Conservation (phyloP, 2,329 filamentous ascomycete genomes). For the Thelonectria blattea region DNA sequence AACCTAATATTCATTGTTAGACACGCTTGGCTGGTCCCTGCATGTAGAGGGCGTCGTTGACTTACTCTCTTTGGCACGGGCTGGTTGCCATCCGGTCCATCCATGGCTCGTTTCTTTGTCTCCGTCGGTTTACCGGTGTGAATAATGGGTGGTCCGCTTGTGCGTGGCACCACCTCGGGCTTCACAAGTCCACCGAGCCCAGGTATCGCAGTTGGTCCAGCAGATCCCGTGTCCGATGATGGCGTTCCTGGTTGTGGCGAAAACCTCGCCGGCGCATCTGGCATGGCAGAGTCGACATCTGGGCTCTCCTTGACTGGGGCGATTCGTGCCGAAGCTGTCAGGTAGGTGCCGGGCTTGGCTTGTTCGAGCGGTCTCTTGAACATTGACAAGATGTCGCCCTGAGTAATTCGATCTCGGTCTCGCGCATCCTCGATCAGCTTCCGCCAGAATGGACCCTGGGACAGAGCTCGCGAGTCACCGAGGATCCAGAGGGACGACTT, state of each 20-base stretch:
- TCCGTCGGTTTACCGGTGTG: conserved; percentile 41
- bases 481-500: conserved; percentile 97
- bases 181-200: conserved; percentile 25
- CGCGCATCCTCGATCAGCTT: conserved; percentile 84
- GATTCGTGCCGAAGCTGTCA: conserved; percentile 14
- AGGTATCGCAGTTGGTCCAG: conserved; percentile 22
- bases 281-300: conserved; percentile 29
- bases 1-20: conserved; percentile 40
- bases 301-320: conserved; percentile 10
- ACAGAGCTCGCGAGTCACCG: conserved; percentile 85
- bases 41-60: conserved; percentile 22
- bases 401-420: conserved; percentile 75
- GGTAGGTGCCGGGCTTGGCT: conserved; percentile 38
- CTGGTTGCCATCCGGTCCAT: conserved; percentile 43
- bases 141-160: conserved; percentile 47
- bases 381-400: conserved; percentile 62
- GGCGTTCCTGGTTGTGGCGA: conserved; percentile 16
- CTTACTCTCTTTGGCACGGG: conserved; percentile 51
- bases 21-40: conserved; percentile 6
- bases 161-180: conserved; percentile 32
- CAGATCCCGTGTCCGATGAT: conserved; percentile 4
- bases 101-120: conserved; percentile 52
- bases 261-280: conserved; percentile 21
- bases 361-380: conserved; percentile 53
- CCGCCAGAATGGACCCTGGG: conserved; percentile 90